Percentiles rank a stretch among this genome's conserved stretches.
Evolutionary conservation across 805 yeast species (phyloP).

Genomic region (Lipomyces japonicus): DNA sequence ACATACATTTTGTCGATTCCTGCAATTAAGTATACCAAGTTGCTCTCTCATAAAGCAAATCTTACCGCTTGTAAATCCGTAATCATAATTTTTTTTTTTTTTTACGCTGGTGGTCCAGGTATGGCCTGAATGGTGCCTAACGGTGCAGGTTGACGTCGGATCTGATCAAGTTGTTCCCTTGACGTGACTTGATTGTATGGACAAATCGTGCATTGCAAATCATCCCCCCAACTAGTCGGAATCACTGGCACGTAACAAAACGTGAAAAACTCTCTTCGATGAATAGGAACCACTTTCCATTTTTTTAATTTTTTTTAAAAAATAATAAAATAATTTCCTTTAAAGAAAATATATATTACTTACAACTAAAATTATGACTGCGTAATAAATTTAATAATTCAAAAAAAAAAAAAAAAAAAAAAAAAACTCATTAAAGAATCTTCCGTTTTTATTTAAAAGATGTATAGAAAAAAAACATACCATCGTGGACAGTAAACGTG

Average conservation of each 20-base stretch:
- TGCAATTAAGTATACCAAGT: too few relatives aligned
- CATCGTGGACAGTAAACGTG: slow-evolving; percentile 36
- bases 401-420: slow-evolving; percentile 38
- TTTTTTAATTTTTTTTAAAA: not conserved
- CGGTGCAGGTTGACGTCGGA: too few relatives aligned
- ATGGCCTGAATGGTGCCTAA: too few relatives aligned
- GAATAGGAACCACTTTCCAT: slow-evolving; percentile 15
- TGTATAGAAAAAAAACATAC: slow-evolving; percentile 7
- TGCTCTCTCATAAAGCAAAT: too few relatives aligned
- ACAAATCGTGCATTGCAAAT: slow-evolving; percentile 24
- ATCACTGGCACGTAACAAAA: slow-evolving; percentile 36
- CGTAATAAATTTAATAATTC: not conserved
- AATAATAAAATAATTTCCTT: not conserved
- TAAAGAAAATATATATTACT: not conserved
- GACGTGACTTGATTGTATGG: slow-evolving; percentile 5
- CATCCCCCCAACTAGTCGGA: slow-evolving; percentile 33
- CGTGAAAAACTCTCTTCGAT: slow-evolving; percentile 36
- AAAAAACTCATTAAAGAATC: slow-evolving; percentile 36
- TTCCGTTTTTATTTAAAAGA: not conserved
- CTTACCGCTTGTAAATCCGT: too few relatives aligned
- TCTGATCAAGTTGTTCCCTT: slow-evolving; percentile 9
- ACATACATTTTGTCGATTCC: too few relatives aligned
- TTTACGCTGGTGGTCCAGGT: too few relatives aligned
- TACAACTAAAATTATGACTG: slow-evolving; percentile 20
- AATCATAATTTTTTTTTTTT: too few relatives aligned